A percentile compares a stretch with the other conserved stretches of the same genome.
These are phyloP conservation scores for Stephanodiscus minutulus DNA, from an alignment of 108 stramenopile genomes.

Conservation along the genomic window DNA sequence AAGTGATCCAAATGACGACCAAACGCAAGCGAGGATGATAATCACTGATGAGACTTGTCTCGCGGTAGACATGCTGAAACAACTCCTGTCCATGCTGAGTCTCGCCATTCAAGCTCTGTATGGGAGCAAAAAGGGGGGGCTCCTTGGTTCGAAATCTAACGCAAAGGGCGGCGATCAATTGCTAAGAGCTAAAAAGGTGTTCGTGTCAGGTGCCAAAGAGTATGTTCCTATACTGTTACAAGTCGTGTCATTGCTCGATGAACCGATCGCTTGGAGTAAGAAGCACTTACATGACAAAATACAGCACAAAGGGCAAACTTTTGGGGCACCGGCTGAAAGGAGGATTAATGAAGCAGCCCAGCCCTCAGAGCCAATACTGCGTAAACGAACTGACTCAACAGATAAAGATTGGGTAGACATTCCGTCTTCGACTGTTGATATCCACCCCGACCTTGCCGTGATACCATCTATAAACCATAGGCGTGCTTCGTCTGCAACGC, in stretches of 20 bases:
- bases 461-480: neutral
- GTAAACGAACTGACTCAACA: slow-evolving; percentile 35
- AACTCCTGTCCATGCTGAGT: slow-evolving; percentile 41
- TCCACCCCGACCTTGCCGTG: slow-evolving; percentile 7
- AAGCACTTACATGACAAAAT: neutral
- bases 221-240: slow-evolving; percentile 42
- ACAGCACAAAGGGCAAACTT: neutral
- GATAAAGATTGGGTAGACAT: slow-evolving; percentile 57
- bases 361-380: slow-evolving; percentile 16
- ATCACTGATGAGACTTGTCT: slow-evolving; percentile 29
- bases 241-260: slow-evolving; percentile 41
- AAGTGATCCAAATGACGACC: slow-evolving; percentile 6
- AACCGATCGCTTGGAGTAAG: slow-evolving; percentile 22
- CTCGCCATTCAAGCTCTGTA: slow-evolving; percentile 54
- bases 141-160: slow-evolving; percentile 28
- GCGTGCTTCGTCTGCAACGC: neutral
- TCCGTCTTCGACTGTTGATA: slow-evolving; percentile 15
- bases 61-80: slow-evolving; percentile 34
- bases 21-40: slow-evolving; percentile 3
- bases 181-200: slow-evolving; percentile 34
- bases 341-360: neutral
- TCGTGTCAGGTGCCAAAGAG: slow-evolving; percentile 45
- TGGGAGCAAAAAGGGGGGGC: slow-evolving; percentile 46
- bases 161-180: slow-evolving; percentile 23
- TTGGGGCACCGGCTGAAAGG: neutral